Percentiles rank a stretch among this genome's conserved stretches.
These are phyloP conservation scores for Aspergillus niger DNA, from an alignment of 2,329 filamentous ascomycete genomes.

Conservation along the genomic window DNA sequence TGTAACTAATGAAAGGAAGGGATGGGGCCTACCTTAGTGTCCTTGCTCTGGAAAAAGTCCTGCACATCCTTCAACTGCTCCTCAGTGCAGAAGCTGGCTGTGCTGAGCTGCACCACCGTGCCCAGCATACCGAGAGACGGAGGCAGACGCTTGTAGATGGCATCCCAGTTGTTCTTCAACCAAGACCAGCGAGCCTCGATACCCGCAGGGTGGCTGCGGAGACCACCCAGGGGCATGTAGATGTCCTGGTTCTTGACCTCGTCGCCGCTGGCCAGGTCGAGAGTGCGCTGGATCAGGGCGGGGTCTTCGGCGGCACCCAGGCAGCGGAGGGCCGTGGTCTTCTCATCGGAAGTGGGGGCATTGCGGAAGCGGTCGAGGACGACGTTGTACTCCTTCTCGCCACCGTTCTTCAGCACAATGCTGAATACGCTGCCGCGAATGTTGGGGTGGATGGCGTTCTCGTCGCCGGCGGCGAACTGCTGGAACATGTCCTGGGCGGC, in stretches of 20 bases:
- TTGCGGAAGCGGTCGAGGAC: slow-evolving; percentile 74
- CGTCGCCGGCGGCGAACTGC: slow-evolving; percentile 79
- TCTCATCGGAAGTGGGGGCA: slow-evolving; percentile 79
- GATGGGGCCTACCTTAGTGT: slow-evolving; percentile 64
- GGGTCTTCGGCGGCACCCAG: slow-evolving; percentile 78
- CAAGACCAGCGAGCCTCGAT: slow-evolving; percentile 79
- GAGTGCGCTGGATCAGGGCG: slow-evolving; percentile 77
- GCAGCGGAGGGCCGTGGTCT: slow-evolving; percentile 83
- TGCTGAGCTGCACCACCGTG: slow-evolving; percentile 78
- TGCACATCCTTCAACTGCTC: slow-evolving; percentile 76
- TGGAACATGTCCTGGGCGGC: slow-evolving; percentile 88
- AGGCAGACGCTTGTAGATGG: slow-evolving; percentile 75
- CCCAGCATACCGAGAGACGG: slow-evolving; percentile 86
- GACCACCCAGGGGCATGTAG: slow-evolving; percentile 80
- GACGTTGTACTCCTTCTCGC: slow-evolving; percentile 80
- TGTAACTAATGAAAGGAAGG: not conserved
- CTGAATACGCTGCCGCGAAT: slow-evolving; percentile 83
- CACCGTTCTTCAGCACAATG: slow-evolving; percentile 80
- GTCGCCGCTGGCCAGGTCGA: slow-evolving; percentile 71
- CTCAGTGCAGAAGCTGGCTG: slow-evolving; percentile 74
- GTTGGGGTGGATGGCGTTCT: slow-evolving; percentile 84
- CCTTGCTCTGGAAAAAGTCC: slow-evolving; percentile 77
- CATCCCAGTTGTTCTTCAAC: slow-evolving; percentile 88
- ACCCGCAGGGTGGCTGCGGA: slow-evolving; percentile 75
- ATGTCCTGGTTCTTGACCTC: slow-evolving; percentile 94